Conservation (phyloP, 306 rosid genomes). For the Hippophae gyantsensis region DNA sequence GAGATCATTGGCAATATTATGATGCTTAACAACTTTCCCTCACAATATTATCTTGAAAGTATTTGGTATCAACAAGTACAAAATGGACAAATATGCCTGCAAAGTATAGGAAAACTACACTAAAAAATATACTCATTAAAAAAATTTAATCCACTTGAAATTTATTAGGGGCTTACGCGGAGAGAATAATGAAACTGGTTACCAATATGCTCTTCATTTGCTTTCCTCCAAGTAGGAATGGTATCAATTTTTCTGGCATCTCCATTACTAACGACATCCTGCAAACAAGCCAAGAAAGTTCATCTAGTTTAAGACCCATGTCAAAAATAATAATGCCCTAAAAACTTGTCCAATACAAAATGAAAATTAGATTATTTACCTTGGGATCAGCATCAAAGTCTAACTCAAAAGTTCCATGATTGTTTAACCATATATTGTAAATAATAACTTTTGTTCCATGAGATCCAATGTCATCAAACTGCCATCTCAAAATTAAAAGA, state of each 20-base stretch:
- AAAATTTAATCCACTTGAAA: slow-evolving; percentile 2
- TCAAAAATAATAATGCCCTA: slow-evolving; percentile 1
- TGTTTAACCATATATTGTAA: slow-evolving; percentile 76
- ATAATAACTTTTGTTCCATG: slow-evolving; percentile 84
- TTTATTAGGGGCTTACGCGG: slow-evolving; percentile 51
- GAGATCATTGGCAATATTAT: slow-evolving; percentile 72
- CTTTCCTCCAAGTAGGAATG: slow-evolving; percentile 12
- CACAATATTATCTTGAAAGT: slow-evolving; percentile 59
- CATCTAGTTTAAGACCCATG: slow-evolving; percentile 14
- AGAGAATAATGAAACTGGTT: slow-evolving; percentile 57
- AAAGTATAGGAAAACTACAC: slow-evolving; percentile 21
- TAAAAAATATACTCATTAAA: slow-evolving; percentile 8
- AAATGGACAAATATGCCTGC: slow-evolving; percentile 82
- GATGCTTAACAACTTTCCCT: slow-evolving; percentile 61
- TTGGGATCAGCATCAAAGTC: slow-evolving; percentile 58
- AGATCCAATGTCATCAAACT: slow-evolving; percentile 76
- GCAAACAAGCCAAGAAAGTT: slow-evolving; percentile 22
- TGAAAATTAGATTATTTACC: slow-evolving; percentile 32
- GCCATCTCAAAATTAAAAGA: slow-evolving; percentile 19
- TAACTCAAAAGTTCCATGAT: slow-evolving; percentile 58
- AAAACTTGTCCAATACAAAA: neutral
- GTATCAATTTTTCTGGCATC: slow-evolving; percentile 36
- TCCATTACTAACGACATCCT: slow-evolving; percentile 74
- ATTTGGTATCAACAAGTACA: slow-evolving; percentile 64
- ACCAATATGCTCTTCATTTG: slow-evolving; percentile 74